These are phyloP conservation scores for Ophiostoma triangulosporum DNA, from an alignment of 2,329 filamentous ascomycete genomes.

Conservation along the genomic window DNA sequence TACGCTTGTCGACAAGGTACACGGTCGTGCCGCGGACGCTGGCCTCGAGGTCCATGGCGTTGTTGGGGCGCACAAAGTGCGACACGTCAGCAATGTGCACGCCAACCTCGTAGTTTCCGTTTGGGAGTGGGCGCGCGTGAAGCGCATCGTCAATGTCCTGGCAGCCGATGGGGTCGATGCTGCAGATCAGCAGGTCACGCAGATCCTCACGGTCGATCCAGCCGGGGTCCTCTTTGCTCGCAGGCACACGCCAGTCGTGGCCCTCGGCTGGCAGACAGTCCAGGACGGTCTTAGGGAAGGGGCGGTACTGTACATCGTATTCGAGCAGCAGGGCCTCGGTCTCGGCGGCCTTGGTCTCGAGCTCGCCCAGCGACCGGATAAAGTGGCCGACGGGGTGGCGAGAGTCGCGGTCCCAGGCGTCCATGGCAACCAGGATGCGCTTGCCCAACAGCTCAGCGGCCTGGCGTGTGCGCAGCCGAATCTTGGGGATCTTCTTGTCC, in stretches of 20 bases:
- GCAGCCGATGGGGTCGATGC: slow-evolving; percentile 90
- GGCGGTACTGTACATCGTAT: slow-evolving; percentile 94
- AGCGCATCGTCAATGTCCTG: slow-evolving; percentile 98
- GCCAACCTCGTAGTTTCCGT: slow-evolving; percentile 90
- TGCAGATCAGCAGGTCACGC: slow-evolving; percentile 78
- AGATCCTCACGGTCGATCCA: slow-evolving; percentile 81
- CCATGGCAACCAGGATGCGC: slow-evolving; percentile 82
- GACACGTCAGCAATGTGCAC: slow-evolving; percentile 99
- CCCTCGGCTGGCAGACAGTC: slow-evolving; percentile 87
- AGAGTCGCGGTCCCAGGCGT: slow-evolving; percentile 89
- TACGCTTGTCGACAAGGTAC: slow-evolving; percentile 96
- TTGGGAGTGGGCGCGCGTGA: slow-evolving; percentile 70
- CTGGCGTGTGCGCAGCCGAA: slow-evolving; percentile 81
- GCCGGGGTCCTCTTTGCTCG: slow-evolving; percentile 64
- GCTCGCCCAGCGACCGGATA: slow-evolving; percentile 77
- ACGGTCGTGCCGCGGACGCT: slow-evolving; percentile 91
- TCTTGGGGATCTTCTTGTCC: slow-evolving; percentile 97
- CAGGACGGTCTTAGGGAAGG: slow-evolving; percentile 88
- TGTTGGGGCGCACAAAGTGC: slow-evolving; percentile 93
- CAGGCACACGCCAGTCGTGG: slow-evolving; percentile 84
- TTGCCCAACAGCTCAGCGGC: slow-evolving; percentile 81
- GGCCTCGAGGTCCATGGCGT: slow-evolving; percentile 92
- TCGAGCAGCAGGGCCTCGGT: slow-evolving; percentile 89
- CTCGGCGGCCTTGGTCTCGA: slow-evolving; percentile 95
- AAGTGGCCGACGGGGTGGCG: slow-evolving; percentile 89